Evolutionary conservation across 164 flowering plant genomes (phyloP).

Genomic region (Echeveria elegans): DNA sequence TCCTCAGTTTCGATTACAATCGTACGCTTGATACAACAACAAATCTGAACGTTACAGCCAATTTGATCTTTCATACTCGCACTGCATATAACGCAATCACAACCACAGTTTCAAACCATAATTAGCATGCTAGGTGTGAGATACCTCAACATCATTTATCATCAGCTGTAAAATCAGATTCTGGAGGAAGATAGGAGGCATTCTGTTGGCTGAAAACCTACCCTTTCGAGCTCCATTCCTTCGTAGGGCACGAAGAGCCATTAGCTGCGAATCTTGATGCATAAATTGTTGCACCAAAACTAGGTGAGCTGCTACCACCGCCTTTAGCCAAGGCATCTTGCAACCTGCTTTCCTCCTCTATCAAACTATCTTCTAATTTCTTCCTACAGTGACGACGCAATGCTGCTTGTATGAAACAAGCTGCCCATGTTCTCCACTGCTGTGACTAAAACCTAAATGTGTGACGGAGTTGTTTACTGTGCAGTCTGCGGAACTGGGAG

Average conservation of each 20-base stretch:
- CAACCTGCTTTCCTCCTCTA: constrained; percentile 13
- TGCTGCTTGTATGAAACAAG: constrained; percentile 57
- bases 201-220: no score
- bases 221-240: constrained; percentile 12
- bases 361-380: constrained; percentile 21
- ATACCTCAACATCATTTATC: background rate
- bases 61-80: no score
- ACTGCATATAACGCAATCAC: no score
- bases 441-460: constrained; percentile 39
- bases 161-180: constrained; percentile 38
- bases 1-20: no score
- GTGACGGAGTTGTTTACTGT: constrained; percentile 35
- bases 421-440: constrained; percentile 65
- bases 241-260: constrained; percentile 18
- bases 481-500: constrained; percentile 34
- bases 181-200: constrained; percentile 18
- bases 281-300: constrained; percentile 1
- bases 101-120: no score
- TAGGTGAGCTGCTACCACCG: background rate
- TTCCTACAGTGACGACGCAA: constrained; percentile 34
- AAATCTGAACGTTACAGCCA: no score
- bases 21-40: no score
- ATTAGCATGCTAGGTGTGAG: no score
- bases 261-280: constrained; percentile 15
- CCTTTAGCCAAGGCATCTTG: no score